phyloP scores from a whole-genome alignment of 129 eudicot genomes.

The Centella asiatica region DNA sequence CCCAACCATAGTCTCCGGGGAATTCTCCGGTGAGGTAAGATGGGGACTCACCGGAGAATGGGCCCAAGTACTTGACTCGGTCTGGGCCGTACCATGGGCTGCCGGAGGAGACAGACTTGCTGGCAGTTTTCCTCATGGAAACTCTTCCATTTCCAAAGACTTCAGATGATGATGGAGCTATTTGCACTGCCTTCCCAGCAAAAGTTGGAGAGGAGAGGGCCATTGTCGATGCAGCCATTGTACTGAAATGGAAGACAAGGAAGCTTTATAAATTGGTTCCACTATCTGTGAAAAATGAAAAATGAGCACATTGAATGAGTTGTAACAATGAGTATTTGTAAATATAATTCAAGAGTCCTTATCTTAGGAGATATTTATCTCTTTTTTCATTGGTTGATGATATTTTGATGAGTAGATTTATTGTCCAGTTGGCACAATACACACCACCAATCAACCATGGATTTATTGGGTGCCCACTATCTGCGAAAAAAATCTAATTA shows the following conservation, averaged over 20 bases:
- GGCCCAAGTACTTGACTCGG: conserved; percentile 34
- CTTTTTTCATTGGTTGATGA: conserved; percentile 7
- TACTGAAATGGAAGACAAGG: too few relatives aligned
- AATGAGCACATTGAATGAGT: background rate
- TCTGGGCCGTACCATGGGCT: conserved; percentile 33
- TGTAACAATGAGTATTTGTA: background rate
- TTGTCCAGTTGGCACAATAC: conserved; percentile 7
- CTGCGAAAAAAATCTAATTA: background rate
- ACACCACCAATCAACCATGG: background rate
- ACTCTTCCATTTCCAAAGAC: conserved; percentile 16
- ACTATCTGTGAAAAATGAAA: too few relatives aligned
- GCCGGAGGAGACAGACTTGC: conserved; percentile 16
- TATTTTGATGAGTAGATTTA: background rate
- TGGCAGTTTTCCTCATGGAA: conserved; percentile 27
- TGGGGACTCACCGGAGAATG: conserved; percentile 32
- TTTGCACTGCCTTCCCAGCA: conserved; percentile 27
- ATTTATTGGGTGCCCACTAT: conserved; percentile 7
- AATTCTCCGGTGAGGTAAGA: conserved; percentile 29
- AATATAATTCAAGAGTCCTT: background rate
- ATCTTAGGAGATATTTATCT: background rate
- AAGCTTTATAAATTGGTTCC: too few relatives aligned
- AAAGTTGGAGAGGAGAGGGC: conserved; percentile 28
- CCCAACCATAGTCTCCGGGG: conserved; percentile 34
- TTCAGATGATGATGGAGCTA: conserved; percentile 15
- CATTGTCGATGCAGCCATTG: conserved; percentile 30